phyloP scores from a whole-genome alignment of 2,329 filamentous ascomycete genomes.

The Microcera coccophila region DNA sequence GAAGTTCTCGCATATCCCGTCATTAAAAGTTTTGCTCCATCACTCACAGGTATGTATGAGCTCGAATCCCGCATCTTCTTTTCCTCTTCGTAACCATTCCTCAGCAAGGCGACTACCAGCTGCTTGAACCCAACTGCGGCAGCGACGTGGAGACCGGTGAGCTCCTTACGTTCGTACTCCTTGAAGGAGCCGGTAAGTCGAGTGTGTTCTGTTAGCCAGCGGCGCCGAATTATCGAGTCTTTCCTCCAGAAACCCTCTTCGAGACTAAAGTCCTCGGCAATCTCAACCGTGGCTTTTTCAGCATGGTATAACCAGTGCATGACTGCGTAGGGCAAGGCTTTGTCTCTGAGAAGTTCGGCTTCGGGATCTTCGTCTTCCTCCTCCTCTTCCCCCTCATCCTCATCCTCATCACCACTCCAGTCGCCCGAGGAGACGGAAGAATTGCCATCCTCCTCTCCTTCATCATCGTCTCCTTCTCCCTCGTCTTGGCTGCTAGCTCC shows the following conservation, averaged over 20 bases:
- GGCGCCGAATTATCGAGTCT: constrained; percentile 33
- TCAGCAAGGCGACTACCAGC: constrained; percentile 36
- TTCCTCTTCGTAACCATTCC: constrained; percentile 35
- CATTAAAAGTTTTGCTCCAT: constrained; percentile 32
- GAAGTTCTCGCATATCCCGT: background rate
- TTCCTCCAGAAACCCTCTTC: constrained; percentile 41
- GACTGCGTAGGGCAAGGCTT: constrained; percentile 35
- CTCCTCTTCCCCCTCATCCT: constrained; percentile 19
- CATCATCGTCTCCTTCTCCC: no score
- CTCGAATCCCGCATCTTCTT: constrained; percentile 30
- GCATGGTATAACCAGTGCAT: constrained; percentile 29
- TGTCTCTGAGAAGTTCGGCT: constrained; percentile 22
- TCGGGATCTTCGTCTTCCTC: constrained; percentile 27
- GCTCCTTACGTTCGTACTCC: constrained; percentile 24
- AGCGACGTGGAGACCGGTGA: constrained; percentile 38
- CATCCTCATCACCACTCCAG: no score
- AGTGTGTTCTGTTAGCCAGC: constrained; percentile 37
- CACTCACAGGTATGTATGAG: constrained; percentile 34
- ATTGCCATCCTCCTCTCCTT: no score
- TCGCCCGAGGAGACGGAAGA: no score
- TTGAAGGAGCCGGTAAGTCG: constrained; percentile 31
- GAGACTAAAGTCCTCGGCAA: constrained; percentile 10
- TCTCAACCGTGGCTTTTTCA: constrained; percentile 7
- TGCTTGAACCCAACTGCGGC: constrained; percentile 37
- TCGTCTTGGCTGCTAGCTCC: no score